Conservation (phyloP, 139 green algal genomes). For the Chlorella sp. region DNA sequence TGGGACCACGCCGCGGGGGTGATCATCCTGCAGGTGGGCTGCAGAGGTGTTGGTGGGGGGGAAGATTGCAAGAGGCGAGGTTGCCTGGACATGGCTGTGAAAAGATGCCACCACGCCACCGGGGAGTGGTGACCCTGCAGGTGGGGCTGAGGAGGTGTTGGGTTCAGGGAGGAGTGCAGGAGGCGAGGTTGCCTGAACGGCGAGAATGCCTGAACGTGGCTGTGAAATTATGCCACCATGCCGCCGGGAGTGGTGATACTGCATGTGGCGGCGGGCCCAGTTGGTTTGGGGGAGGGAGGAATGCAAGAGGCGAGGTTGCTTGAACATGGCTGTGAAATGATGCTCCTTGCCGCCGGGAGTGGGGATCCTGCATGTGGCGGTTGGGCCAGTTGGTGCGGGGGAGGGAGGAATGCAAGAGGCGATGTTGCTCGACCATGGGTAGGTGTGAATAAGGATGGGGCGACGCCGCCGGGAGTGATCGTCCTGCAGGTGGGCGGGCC, state of each 20-base stretch:
- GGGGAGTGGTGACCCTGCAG: neutral
- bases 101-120: neutral
- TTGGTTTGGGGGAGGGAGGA: no score
- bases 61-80: no score
- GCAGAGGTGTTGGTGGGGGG: neutral
- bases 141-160: neutral
- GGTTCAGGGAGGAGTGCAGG: no score
- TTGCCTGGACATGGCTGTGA: neutral
- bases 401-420: no score
- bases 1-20: constrained; percentile 92
- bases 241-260: constrained; percentile 83
- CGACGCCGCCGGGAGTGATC: no score
- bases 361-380: neutral
- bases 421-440: neutral
- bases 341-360: neutral
- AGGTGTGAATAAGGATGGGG: neutral
- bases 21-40: constrained; percentile 68
- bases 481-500: neutral
- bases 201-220: no score
- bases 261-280: neutral
- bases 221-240: constrained; percentile 97
- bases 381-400: no score
- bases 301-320: neutral
- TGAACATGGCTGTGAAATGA: neutral
- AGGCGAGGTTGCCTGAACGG: no score